Evolutionary conservation across 2,329 filamentous ascomycete species (phyloP).

Genomic region (Saccharata proteae): DNA sequence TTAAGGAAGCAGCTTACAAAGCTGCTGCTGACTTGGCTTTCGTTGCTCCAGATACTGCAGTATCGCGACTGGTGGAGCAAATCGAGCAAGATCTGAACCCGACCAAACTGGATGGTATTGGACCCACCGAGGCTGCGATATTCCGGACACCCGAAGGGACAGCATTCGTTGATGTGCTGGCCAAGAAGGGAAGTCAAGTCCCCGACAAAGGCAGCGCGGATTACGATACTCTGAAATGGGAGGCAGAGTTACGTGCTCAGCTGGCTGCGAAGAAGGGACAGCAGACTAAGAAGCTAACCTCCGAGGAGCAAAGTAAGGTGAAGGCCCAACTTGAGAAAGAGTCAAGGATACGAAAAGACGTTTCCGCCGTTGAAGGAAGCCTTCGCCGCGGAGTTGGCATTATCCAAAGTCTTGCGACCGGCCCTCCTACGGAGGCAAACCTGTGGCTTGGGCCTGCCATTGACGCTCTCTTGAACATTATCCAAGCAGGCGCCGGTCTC

Average conservation of each 20-base stretch:
- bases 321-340: constrained; percentile 87
- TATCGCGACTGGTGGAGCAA: constrained; percentile 61
- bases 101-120: constrained; percentile 56
- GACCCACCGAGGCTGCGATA: constrained; percentile 83
- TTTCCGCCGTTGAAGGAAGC: constrained; percentile 56
- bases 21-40: constrained; percentile 88
- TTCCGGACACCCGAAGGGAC: constrained; percentile 83
- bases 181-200: constrained; percentile 60
- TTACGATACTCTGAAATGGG: constrained; percentile 94
- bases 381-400: constrained; percentile 77
- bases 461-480: constrained; percentile 56
- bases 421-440: constrained; percentile 78
- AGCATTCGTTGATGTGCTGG: constrained; percentile 80
- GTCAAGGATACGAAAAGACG: constrained; percentile 59
- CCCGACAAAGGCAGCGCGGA: constrained; percentile 88
- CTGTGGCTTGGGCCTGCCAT: constrained; percentile 82
- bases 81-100: constrained; percentile 63
- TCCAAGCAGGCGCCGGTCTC: constrained; percentile 69
- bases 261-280: constrained; percentile 87
- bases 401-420: constrained; percentile 67
- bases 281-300: constrained; percentile 75
- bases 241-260: constrained; percentile 77
- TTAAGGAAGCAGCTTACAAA: constrained; percentile 63
- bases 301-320: constrained; percentile 82
- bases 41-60: constrained; percentile 73